Evolutionary conservation across 2,329 filamentous ascomycete species (phyloP).

Genomic region (Cryphonectria naterciae): DNA sequence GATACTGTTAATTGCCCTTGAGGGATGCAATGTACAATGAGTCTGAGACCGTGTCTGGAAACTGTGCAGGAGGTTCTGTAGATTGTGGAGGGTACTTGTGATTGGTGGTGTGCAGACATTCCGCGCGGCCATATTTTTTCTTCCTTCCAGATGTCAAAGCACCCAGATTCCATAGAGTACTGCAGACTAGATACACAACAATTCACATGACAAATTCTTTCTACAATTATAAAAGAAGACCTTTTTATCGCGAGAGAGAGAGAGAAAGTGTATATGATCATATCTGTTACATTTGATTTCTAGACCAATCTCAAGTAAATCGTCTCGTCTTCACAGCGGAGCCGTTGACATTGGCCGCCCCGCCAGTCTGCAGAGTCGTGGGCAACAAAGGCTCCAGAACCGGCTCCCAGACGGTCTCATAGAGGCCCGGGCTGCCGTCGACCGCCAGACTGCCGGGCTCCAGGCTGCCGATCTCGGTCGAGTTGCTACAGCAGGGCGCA

Average conservation of each 20-base stretch:
- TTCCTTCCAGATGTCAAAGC: not conserved
- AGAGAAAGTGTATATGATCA: not conserved
- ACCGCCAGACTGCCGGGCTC: slow-evolving; percentile 50
- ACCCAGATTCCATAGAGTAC: not conserved
- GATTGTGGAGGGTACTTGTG: not conserved
- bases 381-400: slow-evolving; percentile 50
- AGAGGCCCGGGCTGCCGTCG: slow-evolving; percentile 48
- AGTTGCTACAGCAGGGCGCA: slow-evolving; percentile 45
- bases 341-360: slow-evolving; percentile 37
- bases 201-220: not conserved
- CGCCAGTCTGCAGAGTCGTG: slow-evolving; percentile 43
- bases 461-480: slow-evolving; percentile 46
- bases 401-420: slow-evolving; percentile 51
- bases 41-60: not conserved
- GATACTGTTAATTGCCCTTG: not conserved
- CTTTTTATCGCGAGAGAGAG: not conserved
- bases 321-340: slow-evolving; percentile 8
- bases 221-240: not conserved
- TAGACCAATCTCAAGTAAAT: not conserved
- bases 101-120: not conserved
- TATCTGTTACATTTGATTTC: not conserved
- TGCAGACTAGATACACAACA: not conserved
- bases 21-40: not conserved
- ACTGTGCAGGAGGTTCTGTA: not conserved
- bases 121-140: not conserved